Percentiles rank a stretch among this genome's conserved stretches.
Evolutionary conservation across 352 stramenopile genomes (phyloP).

Genomic region (Globisporangium middletonii): DNA sequence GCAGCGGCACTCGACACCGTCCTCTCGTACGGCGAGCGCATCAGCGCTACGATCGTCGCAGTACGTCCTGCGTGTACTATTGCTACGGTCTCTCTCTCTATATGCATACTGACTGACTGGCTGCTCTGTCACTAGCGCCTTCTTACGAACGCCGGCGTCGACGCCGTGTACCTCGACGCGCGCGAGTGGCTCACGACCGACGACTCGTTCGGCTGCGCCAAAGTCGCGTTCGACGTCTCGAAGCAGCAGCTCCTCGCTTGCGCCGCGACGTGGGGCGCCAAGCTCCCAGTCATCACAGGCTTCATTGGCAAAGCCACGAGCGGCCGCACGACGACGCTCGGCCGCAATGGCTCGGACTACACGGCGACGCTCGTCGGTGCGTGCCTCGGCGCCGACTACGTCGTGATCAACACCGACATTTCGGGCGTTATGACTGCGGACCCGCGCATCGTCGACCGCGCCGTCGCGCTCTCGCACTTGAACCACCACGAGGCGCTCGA

Average conservation of each 20-base stretch:
- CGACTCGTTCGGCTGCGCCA: conserved; percentile 62
- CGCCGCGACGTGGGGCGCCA: conserved; percentile 29
- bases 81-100: neutral
- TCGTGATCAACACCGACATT: conserved; percentile 85
- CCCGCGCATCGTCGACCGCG: conserved; percentile 69
- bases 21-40: conserved; percentile 74
- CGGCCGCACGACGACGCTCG: conserved; percentile 73
- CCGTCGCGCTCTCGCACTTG: conserved; percentile 60
- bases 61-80: conserved; percentile 13
- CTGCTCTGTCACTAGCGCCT: conserved; percentile 19
- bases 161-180: conserved; percentile 62
- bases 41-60: conserved; percentile 67
- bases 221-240: conserved; percentile 72
- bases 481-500: conserved; percentile 80
- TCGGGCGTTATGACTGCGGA: conserved; percentile 81
- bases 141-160: conserved; percentile 49
- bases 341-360: conserved; percentile 81
- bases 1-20: conserved; percentile 59
- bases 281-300: conserved; percentile 68
- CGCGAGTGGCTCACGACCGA: conserved; percentile 74
- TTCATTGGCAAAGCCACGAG: conserved; percentile 60
- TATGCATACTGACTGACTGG: neutral
- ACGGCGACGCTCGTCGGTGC: conserved; percentile 76
- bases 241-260: conserved; percentile 59
- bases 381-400: conserved; percentile 63